Base-by-base conservation (phyloP, 768 basidiomycete species). In the Cyathus striatus region DNA sequence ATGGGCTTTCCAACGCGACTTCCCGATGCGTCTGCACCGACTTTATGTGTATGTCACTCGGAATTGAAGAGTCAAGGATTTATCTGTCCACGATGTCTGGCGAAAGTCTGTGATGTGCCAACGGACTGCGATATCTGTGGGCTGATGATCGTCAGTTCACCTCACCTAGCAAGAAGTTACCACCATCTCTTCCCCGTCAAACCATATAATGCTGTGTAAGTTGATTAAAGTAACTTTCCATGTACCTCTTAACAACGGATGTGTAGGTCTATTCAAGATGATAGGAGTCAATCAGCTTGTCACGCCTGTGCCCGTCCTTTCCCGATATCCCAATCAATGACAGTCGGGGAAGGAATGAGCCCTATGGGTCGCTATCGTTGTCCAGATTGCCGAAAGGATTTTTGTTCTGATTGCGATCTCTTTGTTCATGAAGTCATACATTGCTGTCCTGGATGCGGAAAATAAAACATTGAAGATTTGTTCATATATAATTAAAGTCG, bases 91-190 rank as follows among this genome's bases (percentile, higher is more conserved):
- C 76, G 96, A 25, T 99, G 96, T 57, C 75, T 83, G 43, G 81
- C 89, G 27, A 90, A 94, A 72, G 76, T 97, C 24, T 99, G 96
- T 72, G 95, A 98, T 56, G 91, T 97, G 4, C 96, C 96, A 26
- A 98, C 95, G 6, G 96, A 98, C 59, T 99, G 96, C 59, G 87
- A 94, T 61, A 85, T 98, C 23, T 99, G 96, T 53, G 90, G 91
- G 6, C 68, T 99, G 51, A 96, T 97, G 88, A 91, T 99, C 50
- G 96, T 99, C 48, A 93, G 89, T 62, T 92, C 92, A 39, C 95
- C 96, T 12, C 96, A 98, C 70, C 73, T 99, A 43, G 96, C 96
- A 25, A 72, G 96, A 53, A 97, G 94, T 56, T 95, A 94, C 59
- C 87, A 93, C 51, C 93, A 94, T 59, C 61, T 99, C 33, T 98